phyloP scores from a whole-genome alignment of 2,329 filamentous ascomycete species.

The Aspergillus costaricaensis region DNA sequence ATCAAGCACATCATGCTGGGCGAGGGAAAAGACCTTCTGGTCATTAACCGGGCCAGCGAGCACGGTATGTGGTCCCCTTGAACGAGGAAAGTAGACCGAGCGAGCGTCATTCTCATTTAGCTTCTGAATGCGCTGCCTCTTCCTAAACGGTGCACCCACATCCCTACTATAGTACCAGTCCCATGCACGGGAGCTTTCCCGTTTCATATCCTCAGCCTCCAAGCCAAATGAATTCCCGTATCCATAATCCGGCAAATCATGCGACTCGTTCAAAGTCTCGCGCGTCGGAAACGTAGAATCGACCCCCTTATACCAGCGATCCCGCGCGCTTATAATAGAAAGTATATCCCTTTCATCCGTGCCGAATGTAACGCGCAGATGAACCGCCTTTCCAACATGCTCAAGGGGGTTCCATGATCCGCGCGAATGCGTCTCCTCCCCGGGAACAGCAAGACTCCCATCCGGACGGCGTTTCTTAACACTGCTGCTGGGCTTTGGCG shows the following conservation, averaged over 20 bases:
- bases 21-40: conserved; percentile 48
- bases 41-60: conserved; percentile 53
- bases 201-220: conserved; percentile 41
- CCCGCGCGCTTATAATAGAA: conserved; percentile 50
- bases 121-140: conserved; percentile 41
- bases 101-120: conserved; percentile 42
- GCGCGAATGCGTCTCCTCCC: conserved; percentile 37
- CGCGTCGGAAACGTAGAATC: conserved; percentile 56
- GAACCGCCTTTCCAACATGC: conserved; percentile 46
- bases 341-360: conserved; percentile 52
- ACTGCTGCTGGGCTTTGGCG: conserved; percentile 1
- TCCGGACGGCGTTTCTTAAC: conserved; percentile 21
- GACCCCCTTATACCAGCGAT: conserved; percentile 50
- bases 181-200: conserved; percentile 52
- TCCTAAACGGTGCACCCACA: conserved; percentile 44
- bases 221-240: conserved; percentile 49
- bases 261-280: conserved; percentile 34
- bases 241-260: conserved; percentile 35
- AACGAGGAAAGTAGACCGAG: conserved; percentile 45
- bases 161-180: conserved; percentile 55
- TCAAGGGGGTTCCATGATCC: conserved; percentile 40
- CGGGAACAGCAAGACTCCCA: conserved; percentile 21
- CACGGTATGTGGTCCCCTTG: conserved; percentile 43
- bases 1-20: conserved; percentile 45
- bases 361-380: conserved; percentile 55